Conservation (phyloP, 352 stramenopile species). For the Phytophthora aleatoria region DNA sequence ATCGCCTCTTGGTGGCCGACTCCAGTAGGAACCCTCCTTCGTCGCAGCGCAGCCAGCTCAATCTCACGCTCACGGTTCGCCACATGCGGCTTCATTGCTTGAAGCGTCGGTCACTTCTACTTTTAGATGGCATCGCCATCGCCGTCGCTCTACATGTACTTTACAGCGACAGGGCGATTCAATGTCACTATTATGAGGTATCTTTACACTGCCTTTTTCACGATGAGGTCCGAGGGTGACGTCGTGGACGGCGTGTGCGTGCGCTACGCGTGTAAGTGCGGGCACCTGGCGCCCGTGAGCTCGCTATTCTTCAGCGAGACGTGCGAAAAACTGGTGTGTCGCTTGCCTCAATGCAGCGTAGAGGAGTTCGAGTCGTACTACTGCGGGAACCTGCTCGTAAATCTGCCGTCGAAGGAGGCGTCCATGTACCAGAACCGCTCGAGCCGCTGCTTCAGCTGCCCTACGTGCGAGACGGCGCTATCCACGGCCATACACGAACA, state of each 20-base stretch:
- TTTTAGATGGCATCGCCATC: too few relatives aligned
- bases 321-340: constrained; percentile 78
- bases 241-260: constrained; percentile 47
- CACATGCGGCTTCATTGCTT: neutral
- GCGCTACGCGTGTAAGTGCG: constrained; percentile 79
- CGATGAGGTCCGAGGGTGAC: constrained; percentile 14
- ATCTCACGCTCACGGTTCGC: neutral
- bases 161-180: too few relatives aligned
- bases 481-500: constrained; percentile 76
- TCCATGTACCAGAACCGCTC: constrained; percentile 89
- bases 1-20: neutral
- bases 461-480: constrained; percentile 62
- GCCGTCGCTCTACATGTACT: too few relatives aligned
- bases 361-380: constrained; percentile 92
- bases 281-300: constrained; percentile 57
- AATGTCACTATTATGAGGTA: constrained; percentile 10
- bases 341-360: constrained; percentile 65
- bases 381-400: constrained; percentile 83
- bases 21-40: neutral
- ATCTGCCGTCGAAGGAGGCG: constrained; percentile 88
- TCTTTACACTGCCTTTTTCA: neutral
- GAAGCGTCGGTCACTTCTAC: too few relatives aligned
- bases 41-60: neutral
- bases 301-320: constrained; percentile 81
- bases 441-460: constrained; percentile 83